Evolutionary conservation across 139 green algal species (phyloP).

Genomic region (Trebouxia sp.): DNA sequence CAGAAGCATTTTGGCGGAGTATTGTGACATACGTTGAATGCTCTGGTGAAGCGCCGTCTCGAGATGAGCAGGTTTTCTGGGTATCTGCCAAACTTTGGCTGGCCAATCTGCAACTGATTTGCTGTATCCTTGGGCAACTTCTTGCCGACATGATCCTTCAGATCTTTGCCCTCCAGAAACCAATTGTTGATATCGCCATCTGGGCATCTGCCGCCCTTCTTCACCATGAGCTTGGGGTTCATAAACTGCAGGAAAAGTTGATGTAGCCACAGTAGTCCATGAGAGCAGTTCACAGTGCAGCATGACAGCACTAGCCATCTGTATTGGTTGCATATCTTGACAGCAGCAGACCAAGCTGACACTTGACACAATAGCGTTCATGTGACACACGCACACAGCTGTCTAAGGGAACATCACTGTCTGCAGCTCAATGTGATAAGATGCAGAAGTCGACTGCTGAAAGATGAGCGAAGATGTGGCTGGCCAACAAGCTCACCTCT

Average conservation of each 20-base stretch:
- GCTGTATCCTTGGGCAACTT: constrained; percentile 16
- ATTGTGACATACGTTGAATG: constrained; percentile 29
- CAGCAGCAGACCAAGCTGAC: no score
- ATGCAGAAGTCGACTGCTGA: no score
- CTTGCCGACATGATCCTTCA: constrained; percentile 10
- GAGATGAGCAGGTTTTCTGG: constrained; percentile 33
- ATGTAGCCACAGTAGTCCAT: no score
- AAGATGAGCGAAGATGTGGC: no score
- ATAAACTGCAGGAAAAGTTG: constrained; percentile 27
- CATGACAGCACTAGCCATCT: no score
- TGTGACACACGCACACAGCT: no score
- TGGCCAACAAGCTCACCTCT: constrained; percentile 26
- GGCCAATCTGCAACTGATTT: constrained; percentile 13
- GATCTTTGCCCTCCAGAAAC: constrained; percentile 26
- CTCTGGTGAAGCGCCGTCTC: constrained; percentile 6
- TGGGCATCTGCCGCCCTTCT: constrained; percentile 27
- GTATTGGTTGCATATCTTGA: no score
- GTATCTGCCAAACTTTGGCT: constrained; percentile 12
- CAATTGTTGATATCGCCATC: constrained; percentile 32
- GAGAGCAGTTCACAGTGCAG: no score
- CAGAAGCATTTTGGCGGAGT: no score
- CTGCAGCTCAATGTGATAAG: no score
- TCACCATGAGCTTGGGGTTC: constrained; percentile 35
- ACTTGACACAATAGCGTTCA: no score
- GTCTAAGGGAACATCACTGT: no score